Base-by-base conservation (phyloP, 441 rosid species). In the Hypseocharis bilobata region DNA sequence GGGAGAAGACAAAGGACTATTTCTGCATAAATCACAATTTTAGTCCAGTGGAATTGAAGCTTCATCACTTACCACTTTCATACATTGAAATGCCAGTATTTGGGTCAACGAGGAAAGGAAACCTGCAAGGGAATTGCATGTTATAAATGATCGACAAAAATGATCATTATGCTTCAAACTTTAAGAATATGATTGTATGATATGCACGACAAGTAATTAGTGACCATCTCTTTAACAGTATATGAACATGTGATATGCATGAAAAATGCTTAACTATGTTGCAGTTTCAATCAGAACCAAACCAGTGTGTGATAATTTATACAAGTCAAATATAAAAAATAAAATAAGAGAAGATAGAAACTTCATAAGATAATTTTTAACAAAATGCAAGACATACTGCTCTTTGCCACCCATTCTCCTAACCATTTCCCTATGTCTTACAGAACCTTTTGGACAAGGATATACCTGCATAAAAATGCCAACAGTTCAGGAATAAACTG, bases 361-460 rank as follows among this genome's bases (percentile, higher is more conserved):
- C 58, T 25, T 30, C 22, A 49, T 20, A 44, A 1, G 25, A 62
- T 14, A 17, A 19, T 32, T 62, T 51, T 17, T 42, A 1, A 27
- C 40, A 51, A 51, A 29, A 32, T 56, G 55, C 67, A 49, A 55
- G 55, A 78, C 81, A 13, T 83, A 89, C 94, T 66, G 87, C 72
- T 89, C 94, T 83, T 86, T 89, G 72, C 92, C 86, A 61, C 96
- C 96, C 1, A 78, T 51, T 67, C 69, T 77, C 82, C 80, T 83
- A 70, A 87, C 96, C 72, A 86, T 75, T 75, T 86, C 87, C 68
- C 96, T 79, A 77, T 87, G 94, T 76, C 84, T 83, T 66, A 67
- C n/a, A 56, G 94, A 89, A 52, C 92, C 96, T 78, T 89, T 87
- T 34, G 92, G 94, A 70, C 96, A 89, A 71, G 96, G 96, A 84